Evolutionary conservation across 2,329 filamentous ascomycete genomes (phyloP).

Genomic region (Metarhizium anisopliae): DNA sequence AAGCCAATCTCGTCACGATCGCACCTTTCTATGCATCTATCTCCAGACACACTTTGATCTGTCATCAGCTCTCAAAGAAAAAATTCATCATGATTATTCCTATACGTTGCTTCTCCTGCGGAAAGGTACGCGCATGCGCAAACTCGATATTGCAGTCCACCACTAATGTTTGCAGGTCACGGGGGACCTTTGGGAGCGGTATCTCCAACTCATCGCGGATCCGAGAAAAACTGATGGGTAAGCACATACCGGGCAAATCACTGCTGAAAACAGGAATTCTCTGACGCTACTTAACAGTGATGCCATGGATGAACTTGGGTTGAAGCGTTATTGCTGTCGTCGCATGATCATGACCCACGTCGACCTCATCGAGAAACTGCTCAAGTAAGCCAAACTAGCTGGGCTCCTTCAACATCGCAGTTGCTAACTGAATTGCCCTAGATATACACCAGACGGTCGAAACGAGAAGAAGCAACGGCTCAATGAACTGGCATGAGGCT

Average conservation of each 20-base stretch:
- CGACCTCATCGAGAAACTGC: constrained; percentile 94
- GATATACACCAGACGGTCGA: constrained; percentile 54
- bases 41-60: neutral
- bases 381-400: constrained; percentile 55
- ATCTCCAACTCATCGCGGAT: constrained; percentile 79
- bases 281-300: constrained; percentile 47
- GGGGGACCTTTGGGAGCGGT: constrained; percentile 95
- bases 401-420: neutral
- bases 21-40: neutral
- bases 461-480: constrained; percentile 49
- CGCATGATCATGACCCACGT: constrained; percentile 99
- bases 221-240: constrained; percentile 63
- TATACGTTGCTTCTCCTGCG: constrained; percentile 96
- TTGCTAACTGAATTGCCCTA: constrained; percentile 16
- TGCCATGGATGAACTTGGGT: constrained; percentile 89
- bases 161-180: constrained; percentile 60
- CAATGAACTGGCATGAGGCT: constrained; percentile 23
- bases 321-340: constrained; percentile 95
- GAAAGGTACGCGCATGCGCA: constrained; percentile 59
- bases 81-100: constrained; percentile 84
- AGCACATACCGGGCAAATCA: neutral
- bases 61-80: neutral
- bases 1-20: constrained; percentile 2
- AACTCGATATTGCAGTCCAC: constrained; percentile 6
- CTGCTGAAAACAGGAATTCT: neutral